A percentile compares a stretch with the other conserved stretches of the same genome.
Evolutionary conservation across 805 yeast species (phyloP).

Genomic region (Geotrichum ghanense): DNA sequence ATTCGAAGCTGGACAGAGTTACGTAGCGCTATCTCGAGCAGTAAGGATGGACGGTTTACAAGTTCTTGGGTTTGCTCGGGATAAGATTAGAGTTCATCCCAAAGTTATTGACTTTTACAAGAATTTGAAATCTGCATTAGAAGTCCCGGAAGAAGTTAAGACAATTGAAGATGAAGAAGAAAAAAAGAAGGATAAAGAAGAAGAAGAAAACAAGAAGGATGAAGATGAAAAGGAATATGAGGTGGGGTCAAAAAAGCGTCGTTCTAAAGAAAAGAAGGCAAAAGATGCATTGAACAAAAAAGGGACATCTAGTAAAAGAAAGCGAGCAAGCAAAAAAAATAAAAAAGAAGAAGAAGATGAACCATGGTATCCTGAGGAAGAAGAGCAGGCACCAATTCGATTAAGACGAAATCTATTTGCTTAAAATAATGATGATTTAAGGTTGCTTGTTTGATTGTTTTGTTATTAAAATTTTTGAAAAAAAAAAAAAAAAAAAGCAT

Average conservation of each 20-base stretch:
- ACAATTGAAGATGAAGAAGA: conserved; percentile 3
- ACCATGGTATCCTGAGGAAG: too few relatives aligned
- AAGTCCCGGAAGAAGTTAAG: neutral
- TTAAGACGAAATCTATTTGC: too few relatives aligned
- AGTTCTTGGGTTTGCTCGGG: conserved; percentile 56
- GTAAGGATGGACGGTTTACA: conserved; percentile 73
- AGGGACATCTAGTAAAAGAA: neutral
- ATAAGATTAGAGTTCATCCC: conserved; percentile 56
- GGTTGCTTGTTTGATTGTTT: too few relatives aligned
- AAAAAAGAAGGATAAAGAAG: conserved; percentile 3
- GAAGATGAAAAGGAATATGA: conserved; percentile 9
- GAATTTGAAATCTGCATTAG: conserved; percentile 26
- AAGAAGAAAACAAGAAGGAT: conserved; percentile 2
- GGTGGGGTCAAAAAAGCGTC: neutral
- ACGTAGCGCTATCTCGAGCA: conserved; percentile 91
- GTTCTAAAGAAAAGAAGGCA: neutral
- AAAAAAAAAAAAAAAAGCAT: too few relatives aligned
- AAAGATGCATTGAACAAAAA: neutral
- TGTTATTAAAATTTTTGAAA: too few relatives aligned
- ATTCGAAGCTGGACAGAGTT: conserved; percentile 91
- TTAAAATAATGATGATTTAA: too few relatives aligned
- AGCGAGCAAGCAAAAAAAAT: neutral
- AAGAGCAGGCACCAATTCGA: too few relatives aligned
- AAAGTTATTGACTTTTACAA: conserved; percentile 62
- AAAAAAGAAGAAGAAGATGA: neutral